Evolutionary conservation across 2,329 filamentous ascomycete genomes (phyloP), one percentile per base, ranked within the genome.

Genomic region (Calonectria leucothoes): DNA sequence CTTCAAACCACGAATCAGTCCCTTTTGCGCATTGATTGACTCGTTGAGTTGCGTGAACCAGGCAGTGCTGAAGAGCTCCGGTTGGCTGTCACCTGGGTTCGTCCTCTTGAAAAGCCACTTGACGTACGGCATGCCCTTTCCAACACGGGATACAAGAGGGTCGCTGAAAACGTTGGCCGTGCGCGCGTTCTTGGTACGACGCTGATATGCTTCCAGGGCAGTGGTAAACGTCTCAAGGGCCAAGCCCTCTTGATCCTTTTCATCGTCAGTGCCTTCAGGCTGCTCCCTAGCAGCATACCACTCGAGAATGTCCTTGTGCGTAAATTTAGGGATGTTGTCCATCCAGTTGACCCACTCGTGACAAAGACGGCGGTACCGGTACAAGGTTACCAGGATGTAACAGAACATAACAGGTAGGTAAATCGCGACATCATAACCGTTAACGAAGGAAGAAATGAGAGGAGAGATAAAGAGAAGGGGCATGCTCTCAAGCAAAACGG

Each of bases 301-400:
- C 48, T 77, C 72, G 17, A 69, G 4, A 8, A 77, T 59, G 23
- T 77, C 75, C 11, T 73, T 73, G 17, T 75, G 67, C 0, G 55
- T 57, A 3, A 77, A 72, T 23, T 73, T 70, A 10, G 75, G 75
- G 4, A 77, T 74, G 5, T 75, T 73, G 0, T 76, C 73, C 75
- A 77, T 76, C 75, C 75, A 77, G 15, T 42, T 66, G 1, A 70
- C 70, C 75, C 75, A 77, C 20, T 77, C 70, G 3, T 73, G 75
- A 10, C 74, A 77, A 0, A 77, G 70, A 0, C 67, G 70, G 17
- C 75, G 68, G 29, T 76, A 77, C 5, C 74, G 68, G 31, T 51
- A 37, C 6, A 77, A 31, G 4, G 67, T 61, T 7, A 73, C 3
- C 3, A 74, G 25, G 2, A 75, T 20, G n/a, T 76, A 77, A n/a